Percentiles rank a stretch among this genome's conserved stretches.
phyloP scores from a whole-genome alignment of 1,284 basidiomycete species.

The Malassezia furfur region DNA sequence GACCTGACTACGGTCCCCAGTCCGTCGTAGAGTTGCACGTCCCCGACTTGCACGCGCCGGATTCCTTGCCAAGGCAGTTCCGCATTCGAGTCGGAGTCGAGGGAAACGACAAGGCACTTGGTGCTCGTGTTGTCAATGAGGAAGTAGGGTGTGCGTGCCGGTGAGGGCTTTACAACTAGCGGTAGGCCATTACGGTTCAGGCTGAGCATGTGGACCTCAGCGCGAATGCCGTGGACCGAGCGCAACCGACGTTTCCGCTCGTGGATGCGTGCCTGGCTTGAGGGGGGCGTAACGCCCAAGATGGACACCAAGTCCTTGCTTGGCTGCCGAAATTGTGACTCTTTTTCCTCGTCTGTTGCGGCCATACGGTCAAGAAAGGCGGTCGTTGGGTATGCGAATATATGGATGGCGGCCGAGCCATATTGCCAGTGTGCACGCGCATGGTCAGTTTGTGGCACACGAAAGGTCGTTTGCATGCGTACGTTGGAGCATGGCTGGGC shows the following conservation, averaged over 20 bases:
- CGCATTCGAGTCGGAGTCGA: background rate
- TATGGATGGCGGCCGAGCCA: background rate
- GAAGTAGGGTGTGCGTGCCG: background rate
- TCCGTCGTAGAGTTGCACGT: background rate
- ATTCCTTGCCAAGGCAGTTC: background rate
- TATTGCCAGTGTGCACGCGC: background rate
- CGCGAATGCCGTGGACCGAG: background rate
- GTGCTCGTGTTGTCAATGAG: background rate
- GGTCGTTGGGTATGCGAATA: constrained; percentile 6
- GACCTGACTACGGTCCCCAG: background rate
- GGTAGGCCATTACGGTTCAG: background rate
- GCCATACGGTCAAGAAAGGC: background rate
- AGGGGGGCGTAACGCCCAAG: background rate
- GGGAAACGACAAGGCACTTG: background rate
- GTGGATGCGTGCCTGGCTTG: background rate
- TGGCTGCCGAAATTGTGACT: background rate
- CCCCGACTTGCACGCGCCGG: background rate
- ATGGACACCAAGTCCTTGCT: background rate
- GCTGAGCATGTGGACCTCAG: background rate
- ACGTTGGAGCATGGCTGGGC: background rate
- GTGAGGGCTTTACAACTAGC: background rate
- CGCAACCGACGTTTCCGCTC: background rate
- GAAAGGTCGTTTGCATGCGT: background rate
- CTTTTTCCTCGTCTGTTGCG: background rate
- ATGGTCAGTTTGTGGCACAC: background rate